phyloP scores from a whole-genome alignment of 306 rosid species.

The Glycyrrhiza uralensis region DNA sequence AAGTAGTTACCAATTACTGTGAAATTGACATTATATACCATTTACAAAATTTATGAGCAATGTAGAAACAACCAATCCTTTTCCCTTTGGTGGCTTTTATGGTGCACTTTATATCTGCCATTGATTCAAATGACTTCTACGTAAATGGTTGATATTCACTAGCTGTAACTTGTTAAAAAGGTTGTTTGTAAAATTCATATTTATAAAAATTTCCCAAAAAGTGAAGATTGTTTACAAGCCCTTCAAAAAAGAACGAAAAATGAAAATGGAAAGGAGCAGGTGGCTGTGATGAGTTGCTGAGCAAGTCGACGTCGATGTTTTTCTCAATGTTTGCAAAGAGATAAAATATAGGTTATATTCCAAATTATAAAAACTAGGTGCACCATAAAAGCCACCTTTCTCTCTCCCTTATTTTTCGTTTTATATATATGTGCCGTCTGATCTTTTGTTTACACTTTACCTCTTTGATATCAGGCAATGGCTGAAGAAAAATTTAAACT shows the following conservation, averaged over 20 bases:
- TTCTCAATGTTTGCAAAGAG: too few relatives aligned
- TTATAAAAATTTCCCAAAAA: not conserved
- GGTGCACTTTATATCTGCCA: not conserved
- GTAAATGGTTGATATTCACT: not conserved
- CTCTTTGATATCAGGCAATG: constrained; percentile 46
- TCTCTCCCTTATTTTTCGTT: not conserved
- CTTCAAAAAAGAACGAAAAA: too few relatives aligned
- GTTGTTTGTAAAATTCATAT: not conserved
- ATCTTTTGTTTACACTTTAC: not conserved
- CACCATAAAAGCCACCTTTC: not conserved
- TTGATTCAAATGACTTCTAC: not conserved
- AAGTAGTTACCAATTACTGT: not conserved
- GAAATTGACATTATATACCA: not conserved
- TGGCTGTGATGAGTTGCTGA: not conserved
- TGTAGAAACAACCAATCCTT: not conserved
- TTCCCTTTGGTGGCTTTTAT: not conserved
- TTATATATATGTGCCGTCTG: not conserved
- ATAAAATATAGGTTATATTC: not conserved
- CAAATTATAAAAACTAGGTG: not conserved
- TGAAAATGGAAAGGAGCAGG: not conserved
- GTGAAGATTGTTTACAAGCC: not conserved
- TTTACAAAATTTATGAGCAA: not conserved
- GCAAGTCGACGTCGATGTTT: not conserved
- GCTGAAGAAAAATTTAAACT: constrained; percentile 84
- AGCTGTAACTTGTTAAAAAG: not conserved